Base-by-base conservation (phyloP, 768 basidiomycete species). In the Suillus tomentosus region DNA sequence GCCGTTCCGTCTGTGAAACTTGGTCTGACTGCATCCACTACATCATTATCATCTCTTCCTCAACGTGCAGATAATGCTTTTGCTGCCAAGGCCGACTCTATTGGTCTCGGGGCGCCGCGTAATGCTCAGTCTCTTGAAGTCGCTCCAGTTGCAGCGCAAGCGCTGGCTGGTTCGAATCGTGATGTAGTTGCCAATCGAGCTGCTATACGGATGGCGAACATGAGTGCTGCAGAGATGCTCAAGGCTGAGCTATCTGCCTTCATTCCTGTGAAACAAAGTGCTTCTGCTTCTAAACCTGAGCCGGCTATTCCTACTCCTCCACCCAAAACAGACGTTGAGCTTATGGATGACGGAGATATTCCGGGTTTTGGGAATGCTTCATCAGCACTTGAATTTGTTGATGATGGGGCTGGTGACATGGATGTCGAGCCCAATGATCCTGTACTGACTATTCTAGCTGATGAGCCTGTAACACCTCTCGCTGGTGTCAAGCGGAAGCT, bases 191-290 rank as follows among this genome's bases (percentile, higher is more conserved):
- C 90, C 57, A 96, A 96, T 76, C 87, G 94, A 48, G 86, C 87
- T 67, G 93, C 92, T 31, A 94, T 97, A 67, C 87, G 96, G 65
- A 89, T 96, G 86, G 96, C 96, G 34, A 99, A 99, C 73, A 87
- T 99, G 87, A 94, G 88, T 80, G 96, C 96, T 53, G 96, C 96
- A 62, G 94, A 99, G 74, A 85, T 90, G 75, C 82, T 99, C 70
- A 96, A 94, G 78, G 95, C 94, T 60, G 94, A 98, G 77, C 77
- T 98, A 67, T 85, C 88, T 67, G 85, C 87, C 24, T 72, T 80
- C 53, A 67, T 76, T 61, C 79, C 83, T 14, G 74, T 79, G 59
- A 81, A 80, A 68, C 68, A 76, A 15, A 73, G 76, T 24, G 71
- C 72, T 64, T 73, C 72, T 56, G 69, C 74, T 22, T 59, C 68